Percentiles rank a stretch among this genome's conserved stretches.
These are phyloP conservation scores for Eucalyptus sp. DNA, from an alignment of 345 rosid species.

Conservation along the genomic window DNA sequence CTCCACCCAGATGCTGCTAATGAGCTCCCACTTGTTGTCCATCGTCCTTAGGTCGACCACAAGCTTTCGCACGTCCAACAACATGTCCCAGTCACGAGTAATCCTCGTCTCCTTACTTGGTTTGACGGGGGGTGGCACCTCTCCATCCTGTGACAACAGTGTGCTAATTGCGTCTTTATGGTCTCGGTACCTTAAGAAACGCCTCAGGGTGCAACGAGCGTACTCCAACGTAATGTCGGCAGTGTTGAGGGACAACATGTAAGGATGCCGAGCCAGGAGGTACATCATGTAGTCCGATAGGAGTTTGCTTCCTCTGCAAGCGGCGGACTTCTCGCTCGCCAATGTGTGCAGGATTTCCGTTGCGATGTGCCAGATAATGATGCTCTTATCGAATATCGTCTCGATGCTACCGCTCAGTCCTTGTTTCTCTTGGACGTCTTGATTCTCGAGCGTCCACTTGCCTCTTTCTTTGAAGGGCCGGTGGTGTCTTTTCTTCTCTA, in stretches of 20 bases:
- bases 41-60: background rate
- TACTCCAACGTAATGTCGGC: background rate
- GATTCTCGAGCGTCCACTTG: background rate
- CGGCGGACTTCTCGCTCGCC: background rate
- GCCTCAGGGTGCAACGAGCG: background rate
- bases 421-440: background rate
- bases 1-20: background rate
- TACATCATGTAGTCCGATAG: conserved; percentile 1
- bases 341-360: background rate
- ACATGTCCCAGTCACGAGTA: background rate
- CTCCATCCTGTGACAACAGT: background rate
- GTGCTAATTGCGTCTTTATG: background rate
- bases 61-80: background rate
- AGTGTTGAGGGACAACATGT: background rate
- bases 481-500: background rate
- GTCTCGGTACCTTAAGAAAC: background rate
- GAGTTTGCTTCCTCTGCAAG: background rate
- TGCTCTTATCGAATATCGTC: background rate
- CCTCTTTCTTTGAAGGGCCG: background rate
- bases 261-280: background rate
- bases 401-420: background rate
- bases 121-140: background rate
- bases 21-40: background rate
- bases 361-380: conserved; percentile 3
- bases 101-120: background rate